A percentile compares a stretch with the other conserved stretches of the same genome.
Conservation (phyloP, 768 basidiomycete species). For the Calocybe indica region DNA sequence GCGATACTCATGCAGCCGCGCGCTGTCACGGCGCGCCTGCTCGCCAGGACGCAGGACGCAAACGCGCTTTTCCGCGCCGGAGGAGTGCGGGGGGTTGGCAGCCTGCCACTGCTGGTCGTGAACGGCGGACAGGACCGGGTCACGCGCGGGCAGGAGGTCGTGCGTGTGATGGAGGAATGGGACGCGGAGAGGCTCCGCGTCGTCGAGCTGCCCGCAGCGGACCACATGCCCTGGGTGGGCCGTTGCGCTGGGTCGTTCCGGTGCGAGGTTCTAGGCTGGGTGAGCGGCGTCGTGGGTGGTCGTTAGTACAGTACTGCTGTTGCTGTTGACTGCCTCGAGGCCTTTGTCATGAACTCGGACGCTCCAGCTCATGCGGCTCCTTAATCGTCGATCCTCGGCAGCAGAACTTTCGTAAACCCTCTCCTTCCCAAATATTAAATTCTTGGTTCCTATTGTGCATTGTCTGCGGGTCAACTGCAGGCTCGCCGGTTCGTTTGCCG, state of each 20-base stretch:
- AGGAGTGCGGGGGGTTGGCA: slow-evolving; percentile 5
- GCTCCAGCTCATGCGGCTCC: too few relatives aligned
- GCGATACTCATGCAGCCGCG: slow-evolving; percentile 20
- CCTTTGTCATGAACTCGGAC: too few relatives aligned
- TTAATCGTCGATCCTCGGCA: too few relatives aligned
- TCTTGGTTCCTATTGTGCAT: too few relatives aligned
- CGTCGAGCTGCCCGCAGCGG: slow-evolving; percentile 18
- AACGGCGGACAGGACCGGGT: slow-evolving; percentile 20
- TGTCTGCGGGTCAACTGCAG: too few relatives aligned
- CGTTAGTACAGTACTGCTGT: background rate
- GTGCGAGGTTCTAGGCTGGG: slow-evolving; percentile 16
- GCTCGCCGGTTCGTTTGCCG: too few relatives aligned
- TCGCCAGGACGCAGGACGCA: slow-evolving; percentile 18
- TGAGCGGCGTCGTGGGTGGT: slow-evolving; percentile 10
- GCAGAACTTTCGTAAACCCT: too few relatives aligned
- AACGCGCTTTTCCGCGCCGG: slow-evolving; percentile 17
- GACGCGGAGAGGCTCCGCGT: slow-evolving; percentile 10
- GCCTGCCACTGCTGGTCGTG: slow-evolving; percentile 19
- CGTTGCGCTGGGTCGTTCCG: slow-evolving; percentile 14
- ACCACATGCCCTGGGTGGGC: slow-evolving; percentile 23
- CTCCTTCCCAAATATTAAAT: too few relatives aligned
- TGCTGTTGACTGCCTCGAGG: background rate
- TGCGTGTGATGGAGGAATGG: slow-evolving; percentile 19
- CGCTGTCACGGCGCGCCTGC: slow-evolving; percentile 12
- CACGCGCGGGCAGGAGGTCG: slow-evolving; percentile 13